Base-by-base conservation (phyloP, 352 stramenopile species). In the Globisporangium nunn region DNA sequence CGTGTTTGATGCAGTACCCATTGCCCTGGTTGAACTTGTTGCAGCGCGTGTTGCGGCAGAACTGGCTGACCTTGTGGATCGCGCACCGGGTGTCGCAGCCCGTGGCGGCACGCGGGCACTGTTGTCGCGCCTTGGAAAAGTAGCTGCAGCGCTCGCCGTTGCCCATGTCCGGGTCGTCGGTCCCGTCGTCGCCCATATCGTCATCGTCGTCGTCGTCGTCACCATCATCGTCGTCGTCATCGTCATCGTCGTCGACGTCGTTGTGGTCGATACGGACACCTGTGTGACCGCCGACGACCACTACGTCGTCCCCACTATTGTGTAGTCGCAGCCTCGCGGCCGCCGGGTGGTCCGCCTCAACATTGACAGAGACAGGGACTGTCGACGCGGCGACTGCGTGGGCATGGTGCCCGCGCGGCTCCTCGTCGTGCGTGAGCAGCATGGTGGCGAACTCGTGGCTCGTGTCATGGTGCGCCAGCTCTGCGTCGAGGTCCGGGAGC, bases 1-100 rank as follows among this genome's bases (percentile, higher is more conserved):
- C 85, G 61, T 95, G 85, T 51, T 85, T 82, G 54, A 95, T 95
- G 55, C 85, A 95, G 52, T 74, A 92, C 6, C 85, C 85, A 45
- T 90, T 87, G 46, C 82, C 82, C 52, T 95, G 82, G 44, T 89
- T 93, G 64, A 89, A 93, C 65, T 93, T 93, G 67, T 63, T 87
- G 63, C 82, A 93, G 43, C 74, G 81, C 43, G 72, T 67, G 10
- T 89, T 67, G 54, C 86, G 86, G 60, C 82, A 93, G 59, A 93
- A 93, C 63, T 93, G 82, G 55, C 82, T 93, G 55, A 87, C 55
- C 51, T 93, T 93, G 62, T 93, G 82, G 56, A 91, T 85, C 11
- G 74, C 77, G 56, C 82, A 93, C 40, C 82, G 77, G 15, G 78
- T 75, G 45, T 93, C 80, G n/a, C 85, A 57, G 2, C 82, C 82